These are phyloP conservation scores for Podaxis sp. DNA, from an alignment of 768 basidiomycete species.

Conservation along the genomic window DNA sequence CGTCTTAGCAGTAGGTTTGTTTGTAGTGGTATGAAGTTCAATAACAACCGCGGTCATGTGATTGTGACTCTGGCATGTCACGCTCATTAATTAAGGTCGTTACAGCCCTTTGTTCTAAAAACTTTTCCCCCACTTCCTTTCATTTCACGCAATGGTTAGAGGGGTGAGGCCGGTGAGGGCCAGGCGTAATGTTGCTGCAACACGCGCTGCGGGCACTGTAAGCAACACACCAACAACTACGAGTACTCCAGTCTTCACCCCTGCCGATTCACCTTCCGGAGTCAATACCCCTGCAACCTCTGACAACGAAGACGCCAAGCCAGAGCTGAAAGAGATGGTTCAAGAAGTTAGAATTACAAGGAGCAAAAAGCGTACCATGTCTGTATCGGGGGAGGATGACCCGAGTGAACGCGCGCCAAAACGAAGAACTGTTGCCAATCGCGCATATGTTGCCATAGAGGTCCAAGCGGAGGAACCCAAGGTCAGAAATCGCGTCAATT, in stretches of 20 bases:
- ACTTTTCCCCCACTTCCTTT: constrained; percentile 3
- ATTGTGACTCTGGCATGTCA: constrained; percentile 1
- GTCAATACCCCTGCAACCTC: constrained; percentile 55
- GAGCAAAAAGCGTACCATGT: constrained; percentile 22
- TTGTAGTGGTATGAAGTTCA: too few relatives aligned
- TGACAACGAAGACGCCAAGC: constrained; percentile 24
- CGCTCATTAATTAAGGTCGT: constrained; percentile 8
- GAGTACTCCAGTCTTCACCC: constrained; percentile 49
- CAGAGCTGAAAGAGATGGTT: constrained; percentile 15
- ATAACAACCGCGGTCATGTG: constrained; percentile 3
- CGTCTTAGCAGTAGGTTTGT: too few relatives aligned
- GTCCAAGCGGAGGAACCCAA: constrained; percentile 21
- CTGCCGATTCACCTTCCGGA: constrained; percentile 34
- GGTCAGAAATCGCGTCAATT: constrained; percentile 14
- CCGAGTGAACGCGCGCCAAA: constrained; percentile 24
- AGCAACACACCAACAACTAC: constrained; percentile 32
- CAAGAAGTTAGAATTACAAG: constrained; percentile 15
- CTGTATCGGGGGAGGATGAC: constrained; percentile 19
- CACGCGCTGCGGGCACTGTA: background rate
- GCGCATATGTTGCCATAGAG: constrained; percentile 30
- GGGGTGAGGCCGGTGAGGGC: background rate
- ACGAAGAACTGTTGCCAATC: constrained; percentile 29
- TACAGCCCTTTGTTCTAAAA: background rate
- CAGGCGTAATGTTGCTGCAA: background rate
- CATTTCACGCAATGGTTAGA: constrained; percentile 2